These are phyloP conservation scores for Pycnococcus provasolii DNA, from an alignment of 139 green algal genomes.

Conservation along the genomic window DNA sequence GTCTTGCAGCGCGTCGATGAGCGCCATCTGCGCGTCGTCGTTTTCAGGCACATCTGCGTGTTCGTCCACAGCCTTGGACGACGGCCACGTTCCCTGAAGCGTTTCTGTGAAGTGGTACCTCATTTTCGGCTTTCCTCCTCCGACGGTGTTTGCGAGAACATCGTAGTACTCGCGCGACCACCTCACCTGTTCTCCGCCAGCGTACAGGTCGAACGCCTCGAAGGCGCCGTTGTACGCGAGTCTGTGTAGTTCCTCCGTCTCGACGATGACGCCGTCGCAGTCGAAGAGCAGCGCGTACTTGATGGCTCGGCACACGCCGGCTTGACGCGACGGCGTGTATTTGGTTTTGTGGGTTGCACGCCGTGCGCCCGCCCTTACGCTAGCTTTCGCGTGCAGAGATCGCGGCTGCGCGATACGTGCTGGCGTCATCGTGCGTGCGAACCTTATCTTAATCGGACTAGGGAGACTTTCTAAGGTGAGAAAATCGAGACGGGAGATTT, in stretches of 20 bases:
- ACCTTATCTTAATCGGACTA: too few relatives aligned
- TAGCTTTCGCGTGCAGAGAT: too few relatives aligned
- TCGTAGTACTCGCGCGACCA: conserved; percentile 82
- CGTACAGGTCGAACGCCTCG: conserved; percentile 19
- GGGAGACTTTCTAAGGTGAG: too few relatives aligned
- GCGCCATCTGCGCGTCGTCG: conserved; percentile 50
- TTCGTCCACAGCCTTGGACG: background rate
- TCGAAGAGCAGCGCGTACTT: conserved; percentile 61
- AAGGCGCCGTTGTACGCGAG: conserved; percentile 85
- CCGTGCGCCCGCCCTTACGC: too few relatives aligned
- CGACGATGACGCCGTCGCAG: conserved; percentile 81
- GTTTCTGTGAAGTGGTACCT: conserved; percentile 47
- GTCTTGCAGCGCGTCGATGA: conserved; percentile 73
- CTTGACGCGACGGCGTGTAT: too few relatives aligned
- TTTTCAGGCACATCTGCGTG: conserved; percentile 28
- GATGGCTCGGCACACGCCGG: too few relatives aligned
- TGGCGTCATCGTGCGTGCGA: too few relatives aligned
- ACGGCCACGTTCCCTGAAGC: conserved; percentile 5
- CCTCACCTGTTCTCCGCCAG: conserved; percentile 25
- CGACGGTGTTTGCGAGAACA: conserved; percentile 73
- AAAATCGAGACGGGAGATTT: too few relatives aligned
- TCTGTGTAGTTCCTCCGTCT: conserved; percentile 82
- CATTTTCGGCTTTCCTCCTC: conserved; percentile 93
- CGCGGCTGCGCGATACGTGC: too few relatives aligned
- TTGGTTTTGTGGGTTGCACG: too few relatives aligned